A percentile compares a stretch with the other conserved stretches of the same genome.
phyloP scores from a whole-genome alignment of 106 monocot genomes.

The Amphibolis antarctica region DNA sequence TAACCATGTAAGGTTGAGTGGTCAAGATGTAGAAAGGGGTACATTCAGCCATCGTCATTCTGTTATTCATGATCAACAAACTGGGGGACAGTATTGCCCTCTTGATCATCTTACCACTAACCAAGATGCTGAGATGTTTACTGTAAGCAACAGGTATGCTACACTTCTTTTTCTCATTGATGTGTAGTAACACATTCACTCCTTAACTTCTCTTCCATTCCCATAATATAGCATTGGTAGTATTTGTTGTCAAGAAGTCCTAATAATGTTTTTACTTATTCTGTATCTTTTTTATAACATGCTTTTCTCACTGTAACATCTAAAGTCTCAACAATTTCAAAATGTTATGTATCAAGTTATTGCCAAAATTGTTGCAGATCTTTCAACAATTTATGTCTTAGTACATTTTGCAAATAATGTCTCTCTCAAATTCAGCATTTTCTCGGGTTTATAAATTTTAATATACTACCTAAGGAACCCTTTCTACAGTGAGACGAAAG shows the following conservation, averaged over 20 bases:
- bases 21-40: constrained; percentile 98
- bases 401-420: background rate
- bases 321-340: too few relatives aligned
- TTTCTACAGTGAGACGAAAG: too few relatives aligned
- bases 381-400: background rate
- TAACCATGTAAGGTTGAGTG: constrained; percentile 92
- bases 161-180: background rate
- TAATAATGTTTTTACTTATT: too few relatives aligned
- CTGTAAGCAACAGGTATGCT: constrained; percentile 88
- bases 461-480: too few relatives aligned
- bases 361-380: background rate
- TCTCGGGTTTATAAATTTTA: too few relatives aligned
- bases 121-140: constrained; percentile 82
- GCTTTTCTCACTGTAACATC: too few relatives aligned
- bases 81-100: constrained; percentile 61
- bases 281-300: too few relatives aligned
- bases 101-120: constrained; percentile 68
- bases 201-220: background rate
- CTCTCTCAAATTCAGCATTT: background rate
- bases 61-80: constrained; percentile 81
- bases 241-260: too few relatives aligned
- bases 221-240: too few relatives aligned
- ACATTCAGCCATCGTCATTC: constrained; percentile 94
- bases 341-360: too few relatives aligned
- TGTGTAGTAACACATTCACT: background rate